These are phyloP conservation scores for Claviceps maximensis DNA, from an alignment of 2,329 filamentous ascomycete genomes.

Conservation along the genomic window DNA sequence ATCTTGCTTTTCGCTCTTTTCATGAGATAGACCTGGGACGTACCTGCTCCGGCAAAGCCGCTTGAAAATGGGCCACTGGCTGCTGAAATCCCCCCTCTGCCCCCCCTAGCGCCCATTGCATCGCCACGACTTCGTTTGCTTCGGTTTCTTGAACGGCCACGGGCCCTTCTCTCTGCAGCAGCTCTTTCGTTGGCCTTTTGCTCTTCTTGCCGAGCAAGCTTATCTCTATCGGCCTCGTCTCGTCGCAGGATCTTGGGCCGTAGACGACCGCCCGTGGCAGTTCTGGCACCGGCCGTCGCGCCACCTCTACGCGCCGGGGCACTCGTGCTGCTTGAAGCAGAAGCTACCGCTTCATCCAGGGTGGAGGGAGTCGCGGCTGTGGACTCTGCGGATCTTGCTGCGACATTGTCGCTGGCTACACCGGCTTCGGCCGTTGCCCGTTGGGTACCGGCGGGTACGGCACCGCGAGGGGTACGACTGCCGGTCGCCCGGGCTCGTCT, in stretches of 20 bases:
- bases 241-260: constrained; percentile 35
- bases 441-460: constrained; percentile 13
- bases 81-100: constrained; percentile 20
- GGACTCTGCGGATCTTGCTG: constrained; percentile 5
- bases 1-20: background rate
- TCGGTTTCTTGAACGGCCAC: constrained; percentile 26
- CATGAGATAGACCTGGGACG: background rate
- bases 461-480: constrained; percentile 20
- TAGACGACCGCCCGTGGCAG: constrained; percentile 27
- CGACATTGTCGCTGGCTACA: constrained; percentile 12
- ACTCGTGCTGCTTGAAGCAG: constrained; percentile 13
- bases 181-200: constrained; percentile 28
- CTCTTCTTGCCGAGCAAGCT: constrained; percentile 30
- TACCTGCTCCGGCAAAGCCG: constrained; percentile 15
- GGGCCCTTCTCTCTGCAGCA: constrained; percentile 25
- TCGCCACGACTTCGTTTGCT: constrained; percentile 31
- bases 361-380: constrained; percentile 9
- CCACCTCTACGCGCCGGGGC: constrained; percentile 16
- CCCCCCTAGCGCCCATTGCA: constrained; percentile 29
- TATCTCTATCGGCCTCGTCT: constrained; percentile 36
- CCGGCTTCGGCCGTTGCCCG: constrained; percentile 12
- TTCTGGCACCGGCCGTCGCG: constrained; percentile 22
- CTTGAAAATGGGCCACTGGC: constrained; percentile 28
- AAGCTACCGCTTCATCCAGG: constrained; percentile 8
- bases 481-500: constrained; percentile 19